These are phyloP conservation scores for Nakazawaea laoshanensis DNA, from an alignment of 805 yeast species.

Conservation along the genomic window DNA sequence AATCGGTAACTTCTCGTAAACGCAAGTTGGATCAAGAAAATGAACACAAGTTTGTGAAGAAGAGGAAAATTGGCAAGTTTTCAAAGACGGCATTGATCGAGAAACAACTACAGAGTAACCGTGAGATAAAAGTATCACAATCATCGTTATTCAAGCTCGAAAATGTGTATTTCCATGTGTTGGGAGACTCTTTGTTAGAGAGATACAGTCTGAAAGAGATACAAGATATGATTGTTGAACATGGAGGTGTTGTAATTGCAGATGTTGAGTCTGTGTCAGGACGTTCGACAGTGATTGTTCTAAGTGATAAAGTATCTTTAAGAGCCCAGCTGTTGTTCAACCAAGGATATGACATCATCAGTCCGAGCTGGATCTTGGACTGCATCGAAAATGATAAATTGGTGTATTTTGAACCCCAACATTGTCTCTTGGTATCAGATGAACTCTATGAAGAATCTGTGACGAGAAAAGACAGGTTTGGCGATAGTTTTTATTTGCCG, in stretches of 20 bases:
- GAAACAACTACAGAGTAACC: slow-evolving; percentile 11
- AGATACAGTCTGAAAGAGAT: slow-evolving; percentile 24
- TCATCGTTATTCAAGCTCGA: slow-evolving; percentile 26
- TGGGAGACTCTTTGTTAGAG: slow-evolving; percentile 34
- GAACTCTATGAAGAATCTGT: slow-evolving; percentile 17
- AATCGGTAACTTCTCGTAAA: slow-evolving; percentile 12
- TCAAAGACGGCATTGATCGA: slow-evolving; percentile 14
- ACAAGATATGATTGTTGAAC: slow-evolving; percentile 25
- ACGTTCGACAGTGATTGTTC: slow-evolving; percentile 17
- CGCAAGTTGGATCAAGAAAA: slow-evolving; percentile 13
- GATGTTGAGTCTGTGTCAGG: slow-evolving; percentile 19
- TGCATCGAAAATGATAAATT: slow-evolving; percentile 36
- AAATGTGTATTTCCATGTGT: slow-evolving; percentile 38
- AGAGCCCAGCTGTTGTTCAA: slow-evolving; percentile 29
- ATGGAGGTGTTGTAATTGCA: slow-evolving; percentile 43
- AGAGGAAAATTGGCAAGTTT: slow-evolving; percentile 16
- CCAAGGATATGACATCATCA: slow-evolving; percentile 52
- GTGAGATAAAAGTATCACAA: slow-evolving; percentile 3
- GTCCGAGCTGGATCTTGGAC: slow-evolving; percentile 68
- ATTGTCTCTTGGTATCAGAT: slow-evolving; percentile 37
- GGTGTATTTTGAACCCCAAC: slow-evolving; percentile 52
- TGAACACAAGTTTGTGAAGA: slow-evolving; percentile 19
- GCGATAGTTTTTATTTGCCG: slow-evolving; percentile 43
- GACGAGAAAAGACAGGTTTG: slow-evolving; percentile 44
- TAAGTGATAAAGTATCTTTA: slow-evolving; percentile 30